Conservation (phyloP, 306 rosid genomes). For the Lathyrus tuberosus region DNA sequence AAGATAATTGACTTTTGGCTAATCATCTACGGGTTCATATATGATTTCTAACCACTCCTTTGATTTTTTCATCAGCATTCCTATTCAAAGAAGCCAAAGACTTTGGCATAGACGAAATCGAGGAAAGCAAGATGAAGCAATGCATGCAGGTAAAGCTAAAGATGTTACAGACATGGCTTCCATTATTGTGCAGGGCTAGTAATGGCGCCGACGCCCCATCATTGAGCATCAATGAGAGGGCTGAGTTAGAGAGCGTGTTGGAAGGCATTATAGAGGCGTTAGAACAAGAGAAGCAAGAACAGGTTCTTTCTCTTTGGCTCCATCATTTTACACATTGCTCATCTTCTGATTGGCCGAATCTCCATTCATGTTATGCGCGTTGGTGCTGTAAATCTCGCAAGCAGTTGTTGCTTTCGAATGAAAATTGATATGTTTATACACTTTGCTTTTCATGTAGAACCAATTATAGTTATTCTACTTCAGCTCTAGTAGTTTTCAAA, state of each 20-base stretch:
- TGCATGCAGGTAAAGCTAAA: conserved; percentile 48
- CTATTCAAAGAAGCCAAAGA: conserved; percentile 67
- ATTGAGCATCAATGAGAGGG: conserved; percentile 53
- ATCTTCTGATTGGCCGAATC: conserved; percentile 85
- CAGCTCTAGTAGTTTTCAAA: neutral
- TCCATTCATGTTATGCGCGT: conserved; percentile 62
- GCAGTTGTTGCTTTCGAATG: conserved; percentile 49
- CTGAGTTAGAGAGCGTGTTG: conserved; percentile 60
- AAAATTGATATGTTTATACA: conserved; percentile 2
- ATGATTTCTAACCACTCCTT: conserved; percentile 9
- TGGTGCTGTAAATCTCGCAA: conserved; percentile 71
- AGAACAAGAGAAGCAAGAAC: conserved; percentile 60
- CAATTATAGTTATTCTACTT: neutral
- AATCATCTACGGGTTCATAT: neutral
- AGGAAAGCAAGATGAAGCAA: conserved; percentile 45
- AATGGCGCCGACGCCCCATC: conserved; percentile 66
- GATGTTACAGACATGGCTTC: conserved; percentile 76
- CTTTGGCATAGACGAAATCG: conserved; percentile 43
- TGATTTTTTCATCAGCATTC: conserved; percentile 49
- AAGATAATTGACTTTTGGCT: neutral
- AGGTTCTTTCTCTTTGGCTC: conserved; percentile 76
- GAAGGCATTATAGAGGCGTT: conserved; percentile 56
- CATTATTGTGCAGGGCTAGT: conserved; percentile 72
- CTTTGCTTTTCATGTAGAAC: conserved; percentile 3
- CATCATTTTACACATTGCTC: conserved; percentile 68